Evolutionary conservation across 129 eudicot species (phyloP).

Genomic region (Flaveria robusta): DNA sequence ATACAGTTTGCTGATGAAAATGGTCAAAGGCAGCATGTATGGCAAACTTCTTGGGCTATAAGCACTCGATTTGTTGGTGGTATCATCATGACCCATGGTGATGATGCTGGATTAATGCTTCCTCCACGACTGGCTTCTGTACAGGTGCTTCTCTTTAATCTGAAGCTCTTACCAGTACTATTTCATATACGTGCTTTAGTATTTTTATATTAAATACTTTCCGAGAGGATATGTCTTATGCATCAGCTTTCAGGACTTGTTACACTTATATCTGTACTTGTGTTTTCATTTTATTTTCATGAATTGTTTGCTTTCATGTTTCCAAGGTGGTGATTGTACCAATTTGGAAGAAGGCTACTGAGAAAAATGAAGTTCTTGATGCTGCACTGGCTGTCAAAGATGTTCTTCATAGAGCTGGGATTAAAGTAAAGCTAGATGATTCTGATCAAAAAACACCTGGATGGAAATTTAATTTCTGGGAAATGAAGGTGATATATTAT

Average conservation of each 20-base stretch:
- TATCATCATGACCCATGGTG: conserved; percentile 95
- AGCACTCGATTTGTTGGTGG: conserved; percentile 99
- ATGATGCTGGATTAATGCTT: conserved; percentile 91
- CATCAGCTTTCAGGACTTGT: neutral
- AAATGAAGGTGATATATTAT: conserved; percentile 77
- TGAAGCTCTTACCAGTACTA: neutral
- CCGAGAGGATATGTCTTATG: neutral
- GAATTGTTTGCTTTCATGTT: conserved; percentile 15
- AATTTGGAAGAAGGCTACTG: conserved; percentile 86
- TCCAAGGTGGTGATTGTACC: conserved; percentile 86
- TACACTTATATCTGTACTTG: neutral
- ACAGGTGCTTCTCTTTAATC: conserved; percentile 54
- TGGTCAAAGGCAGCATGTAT: conserved; percentile 90
- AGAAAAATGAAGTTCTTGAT: conserved; percentile 66
- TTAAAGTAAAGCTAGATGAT: conserved; percentile 83
- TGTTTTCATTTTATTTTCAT: neutral
- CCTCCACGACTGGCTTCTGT: conserved; percentile 90
- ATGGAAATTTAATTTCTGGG: conserved; percentile 97
- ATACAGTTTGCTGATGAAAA: conserved; percentile 87
- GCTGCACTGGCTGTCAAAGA: conserved; percentile 74
- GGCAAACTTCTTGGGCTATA: conserved; percentile 99
- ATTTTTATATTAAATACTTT: neutral
- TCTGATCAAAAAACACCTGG: conserved; percentile 98
- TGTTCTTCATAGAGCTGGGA: conserved; percentile 68
- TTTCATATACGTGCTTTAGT: neutral